Conservation (phyloP, 2,329 filamentous ascomycete species). For the Pseudonectria buxi region DNA sequence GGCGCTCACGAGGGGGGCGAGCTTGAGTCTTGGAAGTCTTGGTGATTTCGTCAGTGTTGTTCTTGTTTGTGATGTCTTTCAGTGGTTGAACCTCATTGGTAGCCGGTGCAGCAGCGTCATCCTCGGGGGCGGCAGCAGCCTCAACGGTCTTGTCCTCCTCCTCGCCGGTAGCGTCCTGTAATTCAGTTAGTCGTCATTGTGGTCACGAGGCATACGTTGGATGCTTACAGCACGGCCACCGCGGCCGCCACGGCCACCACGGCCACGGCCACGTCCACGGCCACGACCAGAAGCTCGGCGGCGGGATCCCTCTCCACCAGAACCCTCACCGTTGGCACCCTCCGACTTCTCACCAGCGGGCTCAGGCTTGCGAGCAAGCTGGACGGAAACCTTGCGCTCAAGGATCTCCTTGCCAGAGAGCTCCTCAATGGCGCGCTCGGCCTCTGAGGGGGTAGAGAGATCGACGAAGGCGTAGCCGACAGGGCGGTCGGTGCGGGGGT, state of each 20-base stretch:
- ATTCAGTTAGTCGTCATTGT: constrained; percentile 6
- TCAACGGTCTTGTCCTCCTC: constrained; percentile 39
- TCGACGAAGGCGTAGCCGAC: constrained; percentile 99
- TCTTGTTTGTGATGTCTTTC: constrained; percentile 55
- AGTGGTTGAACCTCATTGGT: constrained; percentile 50
- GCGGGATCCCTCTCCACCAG: constrained; percentile 59
- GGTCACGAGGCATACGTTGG: constrained; percentile 8
- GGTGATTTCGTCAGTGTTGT: constrained; percentile 51
- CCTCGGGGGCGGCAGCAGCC: constrained; percentile 37
- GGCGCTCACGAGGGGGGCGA: constrained; percentile 53
- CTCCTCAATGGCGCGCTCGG: constrained; percentile 89
- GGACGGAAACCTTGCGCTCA: constrained; percentile 97
- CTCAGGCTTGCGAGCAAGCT: constrained; percentile 97
- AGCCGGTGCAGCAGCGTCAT: constrained; percentile 37
- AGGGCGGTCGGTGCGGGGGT: constrained; percentile 95
- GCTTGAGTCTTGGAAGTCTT: constrained; percentile 51
- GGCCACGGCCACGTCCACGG: constrained; percentile 63
- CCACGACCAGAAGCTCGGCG: constrained; percentile 58
- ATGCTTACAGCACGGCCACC: constrained; percentile 39
- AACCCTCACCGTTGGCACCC: constrained; percentile 68
- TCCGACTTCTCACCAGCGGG: constrained; percentile 70
- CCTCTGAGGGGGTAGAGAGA: constrained; percentile 88
- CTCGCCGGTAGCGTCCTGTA: constrained; percentile 31
- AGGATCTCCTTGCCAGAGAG: constrained; percentile 97
- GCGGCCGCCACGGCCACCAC: constrained; percentile 59